Conservation (phyloP, 2,329 filamentous ascomycete genomes). For the Coniella lustricola region DNA sequence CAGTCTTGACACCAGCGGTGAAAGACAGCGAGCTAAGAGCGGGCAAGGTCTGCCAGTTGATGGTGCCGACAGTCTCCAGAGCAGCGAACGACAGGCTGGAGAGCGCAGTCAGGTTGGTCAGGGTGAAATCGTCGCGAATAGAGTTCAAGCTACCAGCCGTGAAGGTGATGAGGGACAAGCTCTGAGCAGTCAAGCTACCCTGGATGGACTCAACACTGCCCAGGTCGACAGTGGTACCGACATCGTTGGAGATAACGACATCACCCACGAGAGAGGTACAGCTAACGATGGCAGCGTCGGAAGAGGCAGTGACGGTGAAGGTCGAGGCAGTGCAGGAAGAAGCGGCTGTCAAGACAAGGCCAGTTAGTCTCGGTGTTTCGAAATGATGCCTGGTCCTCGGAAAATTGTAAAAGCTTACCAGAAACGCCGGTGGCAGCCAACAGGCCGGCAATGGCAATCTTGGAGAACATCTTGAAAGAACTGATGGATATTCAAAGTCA, state of each 20-base stretch:
- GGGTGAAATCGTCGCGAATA: constrained; percentile 63
- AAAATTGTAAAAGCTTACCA: constrained; percentile 26
- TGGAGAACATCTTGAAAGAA: constrained; percentile 35
- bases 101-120: constrained; percentile 63
- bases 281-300: constrained; percentile 49
- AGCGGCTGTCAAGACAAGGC: constrained; percentile 23
- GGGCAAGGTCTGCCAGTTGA: constrained; percentile 68
- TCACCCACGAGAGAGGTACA: constrained; percentile 66
- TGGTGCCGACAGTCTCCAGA: constrained; percentile 57
- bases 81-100: constrained; percentile 58
- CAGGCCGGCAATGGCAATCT: constrained; percentile 35
- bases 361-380: constrained; percentile 3
- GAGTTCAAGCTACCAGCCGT: constrained; percentile 51
- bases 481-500: constrained; percentile 18
- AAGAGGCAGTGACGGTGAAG: constrained; percentile 55
- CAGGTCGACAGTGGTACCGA: constrained; percentile 53
- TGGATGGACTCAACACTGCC: constrained; percentile 50
- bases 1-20: constrained; percentile 54
- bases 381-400: not conserved
- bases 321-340: constrained; percentile 28
- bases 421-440: constrained; percentile 31
- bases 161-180: constrained; percentile 57
- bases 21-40: constrained; percentile 44
- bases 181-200: constrained; percentile 51
- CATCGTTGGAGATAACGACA: constrained; percentile 54